These are phyloP conservation scores for Golovinomyces cichoracearum DNA, from an alignment of 2,329 filamentous ascomycete species.

Conservation along the genomic window DNA sequence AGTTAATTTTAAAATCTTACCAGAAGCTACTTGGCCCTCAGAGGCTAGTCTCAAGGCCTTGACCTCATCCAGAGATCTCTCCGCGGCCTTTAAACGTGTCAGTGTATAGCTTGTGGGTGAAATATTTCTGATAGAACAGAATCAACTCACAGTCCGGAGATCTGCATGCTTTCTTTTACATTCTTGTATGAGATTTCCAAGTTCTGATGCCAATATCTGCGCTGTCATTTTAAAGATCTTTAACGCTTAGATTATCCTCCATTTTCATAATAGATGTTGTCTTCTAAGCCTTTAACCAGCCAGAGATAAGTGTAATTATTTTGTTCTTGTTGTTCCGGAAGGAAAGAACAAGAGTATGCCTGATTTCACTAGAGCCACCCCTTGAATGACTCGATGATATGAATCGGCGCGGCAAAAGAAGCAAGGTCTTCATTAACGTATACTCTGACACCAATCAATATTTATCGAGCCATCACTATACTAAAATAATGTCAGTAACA, in stretches of 20 bases:
- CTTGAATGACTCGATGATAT: no score
- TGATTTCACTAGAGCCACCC: neutral
- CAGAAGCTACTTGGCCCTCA: slow-evolving; percentile 28
- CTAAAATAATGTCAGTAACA: slow-evolving; percentile 22
- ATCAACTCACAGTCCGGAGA: slow-evolving; percentile 41
- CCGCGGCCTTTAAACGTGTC: slow-evolving; percentile 39
- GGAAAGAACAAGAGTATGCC: neutral
- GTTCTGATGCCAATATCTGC: slow-evolving; percentile 66
- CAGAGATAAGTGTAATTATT: no score
- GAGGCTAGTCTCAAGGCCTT: slow-evolving; percentile 48
- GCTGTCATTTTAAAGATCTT: slow-evolving; percentile 41
- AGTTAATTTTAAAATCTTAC: slow-evolving; percentile 7
- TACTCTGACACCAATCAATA: neutral
- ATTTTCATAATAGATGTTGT: slow-evolving; percentile 3
- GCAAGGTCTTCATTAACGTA: no score
- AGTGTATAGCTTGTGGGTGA: neutral
- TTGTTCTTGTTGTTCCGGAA: neutral
- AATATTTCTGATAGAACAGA: neutral
- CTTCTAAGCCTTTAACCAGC: neutral
- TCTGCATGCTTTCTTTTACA: slow-evolving; percentile 87
- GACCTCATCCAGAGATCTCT: slow-evolving; percentile 77
- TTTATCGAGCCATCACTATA: no score
- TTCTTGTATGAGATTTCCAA: slow-evolving; percentile 77
- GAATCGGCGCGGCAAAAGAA: no score
- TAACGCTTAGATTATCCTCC: slow-evolving; percentile 5